A percentile compares a stretch with the other conserved stretches of the same genome.
Evolutionary conservation across 108 stramenopile species (phyloP).

Genomic region (Pseudonitzschia delicatissima): DNA sequence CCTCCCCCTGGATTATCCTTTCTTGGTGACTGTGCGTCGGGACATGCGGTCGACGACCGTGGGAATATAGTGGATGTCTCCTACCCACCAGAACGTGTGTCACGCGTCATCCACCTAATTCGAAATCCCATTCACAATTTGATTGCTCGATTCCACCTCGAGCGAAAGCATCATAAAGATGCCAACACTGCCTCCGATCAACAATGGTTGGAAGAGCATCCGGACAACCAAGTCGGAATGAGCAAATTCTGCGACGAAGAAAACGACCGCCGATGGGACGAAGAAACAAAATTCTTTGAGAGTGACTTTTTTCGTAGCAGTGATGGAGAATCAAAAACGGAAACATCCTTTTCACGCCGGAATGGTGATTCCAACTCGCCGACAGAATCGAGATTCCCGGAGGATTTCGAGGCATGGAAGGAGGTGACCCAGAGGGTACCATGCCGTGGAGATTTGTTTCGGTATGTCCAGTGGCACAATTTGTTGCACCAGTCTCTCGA

Average conservation of each 20-base stretch:
- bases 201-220: constrained; percentile 21
- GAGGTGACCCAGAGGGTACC: constrained; percentile 47
- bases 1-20: no score
- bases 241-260: constrained; percentile 30
- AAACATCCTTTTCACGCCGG: not conserved
- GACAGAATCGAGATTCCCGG: not conserved
- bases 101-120: constrained; percentile 58
- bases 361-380: not conserved
- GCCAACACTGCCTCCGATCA: constrained; percentile 7
- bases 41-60: constrained; percentile 17
- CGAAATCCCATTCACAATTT: constrained; percentile 72
- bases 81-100: constrained; percentile 41
- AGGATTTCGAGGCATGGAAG: not conserved
- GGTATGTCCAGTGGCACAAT: constrained; percentile 85
- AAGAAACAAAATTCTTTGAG: constrained; percentile 29
- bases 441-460: constrained; percentile 72
- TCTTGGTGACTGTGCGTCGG: constrained; percentile 32
- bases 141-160: constrained; percentile 65
- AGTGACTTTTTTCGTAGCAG: constrained; percentile 14
- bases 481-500: constrained; percentile 46
- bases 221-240: constrained; percentile 31
- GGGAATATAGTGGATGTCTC: constrained; percentile 13
- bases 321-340: not conserved
- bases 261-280: constrained; percentile 1
- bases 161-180: constrained; percentile 26